Conservation (phyloP, 2,329 filamentous ascomycete genomes). For the Hymenoscyphus scutula region DNA sequence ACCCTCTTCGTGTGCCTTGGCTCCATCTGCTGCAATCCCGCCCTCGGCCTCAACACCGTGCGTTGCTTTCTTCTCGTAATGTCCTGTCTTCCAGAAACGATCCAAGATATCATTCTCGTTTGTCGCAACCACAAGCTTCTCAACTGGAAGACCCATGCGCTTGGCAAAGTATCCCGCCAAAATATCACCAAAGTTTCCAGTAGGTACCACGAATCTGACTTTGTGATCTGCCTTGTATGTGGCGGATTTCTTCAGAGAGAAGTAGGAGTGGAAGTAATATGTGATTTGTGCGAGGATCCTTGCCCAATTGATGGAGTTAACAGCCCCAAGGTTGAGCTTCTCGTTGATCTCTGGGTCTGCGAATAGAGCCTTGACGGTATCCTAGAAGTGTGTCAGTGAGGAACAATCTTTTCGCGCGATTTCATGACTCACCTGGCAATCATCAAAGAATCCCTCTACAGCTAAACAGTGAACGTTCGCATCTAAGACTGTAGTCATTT, state of each 20-base stretch:
- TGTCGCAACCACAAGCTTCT: conserved; percentile 88
- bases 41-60: conserved; percentile 55
- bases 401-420: not conserved
- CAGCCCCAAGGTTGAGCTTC: conserved; percentile 79
- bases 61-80: conserved; percentile 80
- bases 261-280: conserved; percentile 97
- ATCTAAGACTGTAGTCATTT: conserved; percentile 94
- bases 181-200: conserved; percentile 96
- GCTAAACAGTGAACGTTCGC: conserved; percentile 89
- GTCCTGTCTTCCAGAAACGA: conserved; percentile 87
- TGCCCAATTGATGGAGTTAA: conserved; percentile 97
- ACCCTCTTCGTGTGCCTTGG: conserved; percentile 62
- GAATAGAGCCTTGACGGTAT: conserved; percentile 92
- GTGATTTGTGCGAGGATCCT: conserved; percentile 94
- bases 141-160: conserved; percentile 81
- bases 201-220: conserved; percentile 85
- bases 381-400: conserved; percentile 43
- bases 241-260: conserved; percentile 65
- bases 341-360: conserved; percentile 80
- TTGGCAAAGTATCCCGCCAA: conserved; percentile 90
- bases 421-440: conserved; percentile 70
- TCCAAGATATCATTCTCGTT: conserved; percentile 98
- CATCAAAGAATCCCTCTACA: conserved; percentile 89
- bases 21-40: conserved; percentile 54
- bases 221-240: conserved; percentile 63